Evolutionary conservation across 169 alveolate species (phyloP), one percentile per base, ranked within the genome.

Genomic region (Plasmodium blacklocki): DNA sequence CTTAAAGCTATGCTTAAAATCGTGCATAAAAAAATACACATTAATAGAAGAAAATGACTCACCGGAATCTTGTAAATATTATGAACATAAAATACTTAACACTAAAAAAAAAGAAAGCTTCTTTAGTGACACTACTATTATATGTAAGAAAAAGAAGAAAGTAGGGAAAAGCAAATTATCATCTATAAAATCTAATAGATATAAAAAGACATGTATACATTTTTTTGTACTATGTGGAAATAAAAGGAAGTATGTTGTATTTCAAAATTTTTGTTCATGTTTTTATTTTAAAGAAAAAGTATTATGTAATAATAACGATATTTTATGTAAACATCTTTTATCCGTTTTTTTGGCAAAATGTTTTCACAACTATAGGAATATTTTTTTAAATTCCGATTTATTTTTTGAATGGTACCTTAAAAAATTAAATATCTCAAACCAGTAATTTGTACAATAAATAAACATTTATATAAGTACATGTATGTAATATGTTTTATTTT

Each of bases 251-350:
- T 88, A 88, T 50, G 67, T 88, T 50, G 89, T 76, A 32, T 73
- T 70, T 32, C 11, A 70, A 73, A 67, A 76, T 15, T 88, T 63
- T 63, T 76, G 89, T 63, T 71, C 88, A 14, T 80, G 88, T 87
- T 87, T 74, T 74, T 74, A 74, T 49, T 87, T 74, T 87, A 87
- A 87, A 26, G 80, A 87, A 70, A 87, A 87, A 43, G 88, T 87
- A 12, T 66, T 87, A 73, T 87, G 88, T 21, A 54, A 56, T 54
- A 8, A 71, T 70, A 26, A 58, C 52, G 88, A 88, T 43, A 15
- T 88, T 15, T 58, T 73, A 66, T 88, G 93, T 67, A 76, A 80
- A 19, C 88, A 70, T 62, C 15, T 76, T 88, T 43, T 88, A 52
- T 70, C 89, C 66, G 87, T 73, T 66, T 60, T 43, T 32, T 52